Evolutionary conservation across 805 yeast species (phyloP).

Genomic region (Metschnikowia borealis): DNA sequence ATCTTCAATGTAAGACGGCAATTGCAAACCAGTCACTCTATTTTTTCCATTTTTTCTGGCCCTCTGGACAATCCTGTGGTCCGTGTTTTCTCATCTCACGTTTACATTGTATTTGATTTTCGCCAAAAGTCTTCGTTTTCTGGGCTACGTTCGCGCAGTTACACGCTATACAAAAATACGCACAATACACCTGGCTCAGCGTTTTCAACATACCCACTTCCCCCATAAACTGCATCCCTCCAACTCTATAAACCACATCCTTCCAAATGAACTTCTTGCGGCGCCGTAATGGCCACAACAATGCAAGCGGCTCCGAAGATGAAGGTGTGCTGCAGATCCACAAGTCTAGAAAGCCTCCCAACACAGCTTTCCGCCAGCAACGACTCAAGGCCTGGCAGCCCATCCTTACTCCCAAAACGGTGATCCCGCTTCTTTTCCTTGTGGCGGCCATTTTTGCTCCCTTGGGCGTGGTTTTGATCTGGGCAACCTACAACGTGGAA

Average conservation of each 20-base stretch:
- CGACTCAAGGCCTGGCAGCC: slow-evolving; percentile 76
- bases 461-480: slow-evolving; percentile 78
- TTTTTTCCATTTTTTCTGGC: neutral
- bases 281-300: slow-evolving; percentile 23
- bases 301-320: slow-evolving; percentile 14
- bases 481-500: slow-evolving; percentile 77
- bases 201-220: neutral
- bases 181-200: neutral
- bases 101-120: neutral
- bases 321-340: slow-evolving; percentile 12
- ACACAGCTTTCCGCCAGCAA: slow-evolving; percentile 79
- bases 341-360: slow-evolving; percentile 42
- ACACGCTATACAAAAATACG: neutral
- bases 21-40: no score
- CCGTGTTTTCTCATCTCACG: neutral
- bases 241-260: neutral
- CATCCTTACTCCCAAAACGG: slow-evolving; percentile 85
- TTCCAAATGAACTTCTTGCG: slow-evolving; percentile 28
- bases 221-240: neutral
- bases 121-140: neutral
- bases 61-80: neutral
- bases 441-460: slow-evolving; percentile 83
- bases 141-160: neutral
- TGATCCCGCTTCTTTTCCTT: slow-evolving; percentile 74
- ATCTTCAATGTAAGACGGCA: no score